These are phyloP conservation scores for Aspergillus viridinutans DNA, from an alignment of 2,329 filamentous ascomycete species.

Conservation along the genomic window DNA sequence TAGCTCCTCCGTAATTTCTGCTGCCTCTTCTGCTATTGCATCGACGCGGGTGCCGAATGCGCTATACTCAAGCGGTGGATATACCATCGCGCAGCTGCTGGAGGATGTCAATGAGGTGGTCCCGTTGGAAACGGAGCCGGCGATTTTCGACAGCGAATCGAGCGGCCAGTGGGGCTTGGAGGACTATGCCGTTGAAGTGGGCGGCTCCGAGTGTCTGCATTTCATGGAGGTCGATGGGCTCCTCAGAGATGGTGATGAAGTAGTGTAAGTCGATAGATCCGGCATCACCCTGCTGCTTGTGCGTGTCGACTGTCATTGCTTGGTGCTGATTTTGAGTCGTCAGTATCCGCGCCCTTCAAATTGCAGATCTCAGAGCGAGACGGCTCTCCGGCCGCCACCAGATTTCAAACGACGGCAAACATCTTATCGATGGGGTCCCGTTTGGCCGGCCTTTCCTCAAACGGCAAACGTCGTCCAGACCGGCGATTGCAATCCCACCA, in stretches of 20 bases:
- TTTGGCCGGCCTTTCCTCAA: constrained; percentile 72
- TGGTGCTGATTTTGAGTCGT: constrained; percentile 1
- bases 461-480: constrained; percentile 54
- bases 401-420: constrained; percentile 72
- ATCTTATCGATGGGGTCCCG: constrained; percentile 78
- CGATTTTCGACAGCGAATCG: constrained; percentile 25
- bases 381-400: constrained; percentile 74
- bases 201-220: constrained; percentile 83
- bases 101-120: constrained; percentile 74
- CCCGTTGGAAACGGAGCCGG: constrained; percentile 66
- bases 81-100: constrained; percentile 72
- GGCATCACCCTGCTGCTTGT: neutral
- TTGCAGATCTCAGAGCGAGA: constrained; percentile 68
- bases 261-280: constrained; percentile 56
- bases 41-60: constrained; percentile 33
- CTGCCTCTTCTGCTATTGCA: constrained; percentile 31
- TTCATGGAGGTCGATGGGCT: constrained; percentile 68
- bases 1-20: constrained; percentile 16
- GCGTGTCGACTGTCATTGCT: neutral
- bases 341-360: constrained; percentile 74
- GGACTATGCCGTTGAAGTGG: constrained; percentile 80
- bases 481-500: constrained; percentile 66
- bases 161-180: constrained; percentile 73
- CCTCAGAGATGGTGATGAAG: constrained; percentile 77
- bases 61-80: constrained; percentile 45